phyloP scores from a whole-genome alignment of 495 filamentous ascomycete species.

The Lophiotrema nucula region DNA sequence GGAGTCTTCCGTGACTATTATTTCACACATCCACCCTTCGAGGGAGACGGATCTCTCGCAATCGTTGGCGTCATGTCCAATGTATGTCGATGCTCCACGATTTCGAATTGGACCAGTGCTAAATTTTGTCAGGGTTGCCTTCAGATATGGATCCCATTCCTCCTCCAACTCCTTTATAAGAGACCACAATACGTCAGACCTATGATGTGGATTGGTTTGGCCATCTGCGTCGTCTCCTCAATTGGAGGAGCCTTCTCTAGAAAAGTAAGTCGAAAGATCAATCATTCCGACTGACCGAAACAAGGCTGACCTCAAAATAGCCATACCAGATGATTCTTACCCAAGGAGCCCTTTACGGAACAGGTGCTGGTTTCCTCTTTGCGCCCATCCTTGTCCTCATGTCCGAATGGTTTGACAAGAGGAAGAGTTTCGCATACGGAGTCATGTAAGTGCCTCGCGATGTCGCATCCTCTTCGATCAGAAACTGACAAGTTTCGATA shows the following conservation, averaged over 20 bases:
- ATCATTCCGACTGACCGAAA: too few relatives aligned
- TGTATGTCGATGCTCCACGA: too few relatives aligned
- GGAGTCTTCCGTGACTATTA: not conserved
- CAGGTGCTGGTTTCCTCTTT: not conserved
- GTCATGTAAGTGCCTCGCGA: not conserved
- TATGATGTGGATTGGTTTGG: not conserved
- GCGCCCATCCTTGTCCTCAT: not conserved
- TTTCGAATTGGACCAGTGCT: too few relatives aligned
- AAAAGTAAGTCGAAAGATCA: too few relatives aligned
- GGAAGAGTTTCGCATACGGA: not conserved
- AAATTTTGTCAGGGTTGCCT: not conserved
- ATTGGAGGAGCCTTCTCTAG: not conserved
- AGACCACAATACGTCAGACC: not conserved
- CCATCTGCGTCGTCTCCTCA: not conserved
- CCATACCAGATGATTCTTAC: not conserved
- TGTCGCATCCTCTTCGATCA: too few relatives aligned
- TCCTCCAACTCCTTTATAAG: not conserved
- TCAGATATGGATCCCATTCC: not conserved
- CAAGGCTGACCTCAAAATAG: too few relatives aligned
- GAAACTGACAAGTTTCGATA: too few relatives aligned
- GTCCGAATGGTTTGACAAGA: not conserved
- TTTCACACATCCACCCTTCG: not conserved
- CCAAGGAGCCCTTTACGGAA: not conserved
- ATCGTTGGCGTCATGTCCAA: not conserved
- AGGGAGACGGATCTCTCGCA: not conserved